A percentile compares a stretch with the other conserved stretches of the same genome.
phyloP scores from a whole-genome alignment of 2,329 filamentous ascomycete genomes.

The Neopestalotiopsis sp. region DNA sequence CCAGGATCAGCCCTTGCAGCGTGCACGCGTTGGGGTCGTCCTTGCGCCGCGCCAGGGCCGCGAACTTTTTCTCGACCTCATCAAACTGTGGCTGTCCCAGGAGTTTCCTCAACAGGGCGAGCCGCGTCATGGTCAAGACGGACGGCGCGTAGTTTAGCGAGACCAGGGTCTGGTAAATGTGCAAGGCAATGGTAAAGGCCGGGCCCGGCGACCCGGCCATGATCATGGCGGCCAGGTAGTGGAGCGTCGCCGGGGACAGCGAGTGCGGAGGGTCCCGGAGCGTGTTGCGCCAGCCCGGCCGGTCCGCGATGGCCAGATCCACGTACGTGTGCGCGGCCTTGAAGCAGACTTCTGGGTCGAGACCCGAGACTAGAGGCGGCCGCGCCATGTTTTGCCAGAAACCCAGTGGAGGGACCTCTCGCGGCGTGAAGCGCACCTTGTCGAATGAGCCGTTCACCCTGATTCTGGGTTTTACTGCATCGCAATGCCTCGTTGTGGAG shows the following conservation, averaged over 20 bases:
- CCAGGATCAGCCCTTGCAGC: conserved; percentile 38
- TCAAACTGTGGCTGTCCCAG: conserved; percentile 27
- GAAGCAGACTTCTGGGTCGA: conserved; percentile 9
- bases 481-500: neutral
- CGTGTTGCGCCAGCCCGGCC: neutral
- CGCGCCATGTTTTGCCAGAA: conserved; percentile 31
- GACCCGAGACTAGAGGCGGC: neutral
- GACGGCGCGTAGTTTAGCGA: conserved; percentile 41
- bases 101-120: conserved; percentile 24
- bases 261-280: conserved; percentile 29
- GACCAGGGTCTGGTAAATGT: conserved; percentile 42
- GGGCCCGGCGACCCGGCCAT: conserved; percentile 16
- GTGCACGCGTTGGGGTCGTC: conserved; percentile 40
- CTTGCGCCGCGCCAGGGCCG: conserved; percentile 16
- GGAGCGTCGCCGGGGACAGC: conserved; percentile 33
- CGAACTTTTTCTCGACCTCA: conserved; percentile 27
- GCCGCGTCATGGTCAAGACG: conserved; percentile 37
- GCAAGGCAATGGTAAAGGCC: conserved; percentile 31
- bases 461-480: neutral
- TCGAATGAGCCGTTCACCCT: conserved; percentile 13
- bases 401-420: conserved; percentile 33
- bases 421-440: conserved; percentile 29
- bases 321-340: conserved; percentile 11
- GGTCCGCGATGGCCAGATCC: neutral
- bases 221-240: conserved; percentile 38